Evolutionary conservation across 2,329 filamentous ascomycete species (phyloP).

Genomic region (Lachnum nothofagi): DNA sequence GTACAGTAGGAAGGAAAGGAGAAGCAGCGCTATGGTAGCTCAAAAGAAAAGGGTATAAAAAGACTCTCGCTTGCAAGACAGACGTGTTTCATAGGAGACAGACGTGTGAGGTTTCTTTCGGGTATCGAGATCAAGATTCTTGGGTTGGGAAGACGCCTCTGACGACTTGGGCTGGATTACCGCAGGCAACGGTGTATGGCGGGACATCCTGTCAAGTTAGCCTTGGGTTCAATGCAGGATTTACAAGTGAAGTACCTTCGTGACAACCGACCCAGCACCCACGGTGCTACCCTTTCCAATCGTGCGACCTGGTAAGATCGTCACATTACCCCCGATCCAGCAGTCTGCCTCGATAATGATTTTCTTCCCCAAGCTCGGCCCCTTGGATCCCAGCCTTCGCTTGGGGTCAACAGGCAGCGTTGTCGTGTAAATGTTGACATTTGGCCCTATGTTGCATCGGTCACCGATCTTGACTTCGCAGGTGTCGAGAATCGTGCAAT

Average conservation of each 20-base stretch:
- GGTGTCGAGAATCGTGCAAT: conserved; percentile 84
- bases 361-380: conserved; percentile 62
- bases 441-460: conserved; percentile 70
- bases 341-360: conserved; percentile 73
- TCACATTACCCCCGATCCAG: conserved; percentile 58
- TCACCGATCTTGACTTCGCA: conserved; percentile 76
- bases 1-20: not conserved
- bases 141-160: conserved; percentile 26
- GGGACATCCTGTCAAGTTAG: conserved; percentile 31
- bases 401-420: conserved; percentile 68
- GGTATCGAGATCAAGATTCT: conserved; percentile 5
- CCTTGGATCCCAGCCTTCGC: conserved; percentile 67
- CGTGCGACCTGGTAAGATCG: conserved; percentile 52
- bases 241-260: conserved; percentile 39
- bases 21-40: not conserved
- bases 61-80: conserved; percentile 5
- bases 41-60: conserved; percentile 8
- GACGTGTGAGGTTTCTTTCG: not conserved
- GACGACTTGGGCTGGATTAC: conserved; percentile 32
- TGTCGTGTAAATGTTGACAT: conserved; percentile 79
- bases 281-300: conserved; percentile 51
- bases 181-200: conserved; percentile 32
- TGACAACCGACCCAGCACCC: conserved; percentile 50
- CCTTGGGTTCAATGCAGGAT: not conserved
- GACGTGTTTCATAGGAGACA: not conserved